Evolutionary conservation across 2,329 filamentous ascomycete species (phyloP).

Genomic region (Ramularia collo-cygni): DNA sequence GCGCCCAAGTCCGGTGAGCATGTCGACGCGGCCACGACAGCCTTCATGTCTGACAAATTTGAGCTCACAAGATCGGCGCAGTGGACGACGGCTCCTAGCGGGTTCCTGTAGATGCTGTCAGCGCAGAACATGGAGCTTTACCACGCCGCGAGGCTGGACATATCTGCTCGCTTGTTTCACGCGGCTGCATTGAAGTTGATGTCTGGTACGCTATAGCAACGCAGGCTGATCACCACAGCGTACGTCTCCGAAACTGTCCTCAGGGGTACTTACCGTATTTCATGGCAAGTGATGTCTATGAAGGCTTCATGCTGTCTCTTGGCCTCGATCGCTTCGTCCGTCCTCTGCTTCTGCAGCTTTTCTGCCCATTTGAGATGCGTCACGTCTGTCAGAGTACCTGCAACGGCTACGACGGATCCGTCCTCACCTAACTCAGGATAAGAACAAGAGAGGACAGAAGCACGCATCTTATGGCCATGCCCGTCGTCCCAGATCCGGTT

Average conservation of each 20-base stretch:
- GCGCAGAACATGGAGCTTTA: too few species aligned
- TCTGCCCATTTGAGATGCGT: conserved; percentile 40
- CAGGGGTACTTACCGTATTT: conserved; percentile 14
- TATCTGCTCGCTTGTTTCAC: too few species aligned
- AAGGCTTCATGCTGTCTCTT: conserved; percentile 39
- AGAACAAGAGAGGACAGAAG: conserved; percentile 13
- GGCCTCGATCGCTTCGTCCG: conserved; percentile 34
- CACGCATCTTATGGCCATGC: conserved; percentile 12
- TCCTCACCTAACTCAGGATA: conserved; percentile 24
- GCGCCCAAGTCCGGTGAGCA: neutral
- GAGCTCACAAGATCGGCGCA: conserved; percentile 34
- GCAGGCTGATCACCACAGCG: too few species aligned
- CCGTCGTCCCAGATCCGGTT: conserved; percentile 23
- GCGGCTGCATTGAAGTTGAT: too few species aligned
- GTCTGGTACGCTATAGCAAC: too few species aligned
- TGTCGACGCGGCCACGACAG: conserved; percentile 10
- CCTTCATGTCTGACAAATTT: conserved; percentile 9
- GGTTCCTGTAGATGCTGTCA: conserved; percentile 22
- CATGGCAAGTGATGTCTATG: conserved; percentile 36
- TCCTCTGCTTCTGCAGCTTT: conserved; percentile 32
- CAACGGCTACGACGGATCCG: conserved; percentile 33
- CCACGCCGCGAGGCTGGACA: too few species aligned
- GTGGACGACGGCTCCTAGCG: conserved; percentile 31
- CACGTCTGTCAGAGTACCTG: conserved; percentile 40
- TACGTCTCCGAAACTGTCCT: too few species aligned